phyloP scores from a whole-genome alignment of 441 rosid genomes.

The Gossypium schwendimanii region DNA sequence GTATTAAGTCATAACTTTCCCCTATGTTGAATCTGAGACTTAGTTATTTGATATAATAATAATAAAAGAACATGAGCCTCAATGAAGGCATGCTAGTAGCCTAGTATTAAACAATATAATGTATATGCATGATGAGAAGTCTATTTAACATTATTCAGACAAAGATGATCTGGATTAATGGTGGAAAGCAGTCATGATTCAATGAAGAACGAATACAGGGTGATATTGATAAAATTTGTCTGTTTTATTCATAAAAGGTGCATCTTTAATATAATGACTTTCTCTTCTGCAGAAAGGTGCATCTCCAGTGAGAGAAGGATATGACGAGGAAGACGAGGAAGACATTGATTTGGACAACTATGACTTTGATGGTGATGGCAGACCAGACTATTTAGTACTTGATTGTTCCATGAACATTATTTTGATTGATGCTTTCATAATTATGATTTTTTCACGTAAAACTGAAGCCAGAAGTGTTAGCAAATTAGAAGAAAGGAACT shows the following conservation, averaged over 20 bases:
- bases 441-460: background rate
- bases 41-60: background rate
- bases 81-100: background rate
- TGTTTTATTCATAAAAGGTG: background rate
- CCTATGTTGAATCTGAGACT: background rate
- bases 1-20: background rate
- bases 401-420: background rate
- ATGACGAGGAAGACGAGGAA: slow-evolving; percentile 78
- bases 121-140: background rate
- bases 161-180: background rate
- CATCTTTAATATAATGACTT: background rate
- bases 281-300: slow-evolving; percentile 61
- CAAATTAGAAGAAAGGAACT: background rate
- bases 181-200: background rate
- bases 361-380: slow-evolving; percentile 74
- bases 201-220: background rate
- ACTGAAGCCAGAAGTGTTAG: background rate
- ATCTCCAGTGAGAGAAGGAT: slow-evolving; percentile 42
- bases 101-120: background rate
- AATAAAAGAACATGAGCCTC: background rate
- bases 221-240: background rate
- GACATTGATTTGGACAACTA: slow-evolving; percentile 81
- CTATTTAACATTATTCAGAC: background rate
- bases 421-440: background rate
- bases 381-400: background rate